phyloP scores from a whole-genome alignment of 441 rosid species.

The Adansonia grandidieri region DNA sequence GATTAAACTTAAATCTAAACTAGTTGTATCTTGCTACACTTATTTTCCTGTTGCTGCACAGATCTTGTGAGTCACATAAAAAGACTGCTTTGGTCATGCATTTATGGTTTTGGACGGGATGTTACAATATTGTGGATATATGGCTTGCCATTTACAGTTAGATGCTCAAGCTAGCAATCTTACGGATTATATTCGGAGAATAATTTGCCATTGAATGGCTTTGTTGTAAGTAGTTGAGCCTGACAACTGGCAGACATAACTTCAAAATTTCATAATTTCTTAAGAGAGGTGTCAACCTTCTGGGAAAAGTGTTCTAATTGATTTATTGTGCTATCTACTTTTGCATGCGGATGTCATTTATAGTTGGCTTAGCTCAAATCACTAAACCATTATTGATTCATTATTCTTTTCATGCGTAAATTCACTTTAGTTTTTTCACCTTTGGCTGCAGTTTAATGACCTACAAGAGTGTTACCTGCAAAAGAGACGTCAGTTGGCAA shows the following conservation, averaged over 20 bases:
- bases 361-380: neutral
- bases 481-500: conserved; percentile 73
- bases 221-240: neutral
- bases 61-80: conserved; percentile 6
- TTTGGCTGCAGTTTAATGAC: conserved; percentile 72
- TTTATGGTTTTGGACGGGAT: neutral
- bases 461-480: conserved; percentile 96
- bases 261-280: neutral
- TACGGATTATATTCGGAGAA: conserved; percentile 3
- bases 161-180: conserved; percentile 10
- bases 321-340: neutral
- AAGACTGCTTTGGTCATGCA: neutral
- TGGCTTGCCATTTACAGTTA: conserved; percentile 4
- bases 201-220: neutral
- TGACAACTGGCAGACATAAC: conserved; percentile 16
- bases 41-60: neutral
- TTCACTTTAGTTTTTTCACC: neutral
- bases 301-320: conserved; percentile 5
- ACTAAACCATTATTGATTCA: neutral
- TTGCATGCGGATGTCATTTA: neutral
- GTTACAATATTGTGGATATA: neutral
- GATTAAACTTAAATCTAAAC: conserved; percentile 3
- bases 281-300: neutral
- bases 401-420: neutral
- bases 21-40: conserved; percentile 4